These are phyloP conservation scores for Croton laevigatus DNA, from an alignment of 441 rosid genomes.

Conservation along the genomic window DNA sequence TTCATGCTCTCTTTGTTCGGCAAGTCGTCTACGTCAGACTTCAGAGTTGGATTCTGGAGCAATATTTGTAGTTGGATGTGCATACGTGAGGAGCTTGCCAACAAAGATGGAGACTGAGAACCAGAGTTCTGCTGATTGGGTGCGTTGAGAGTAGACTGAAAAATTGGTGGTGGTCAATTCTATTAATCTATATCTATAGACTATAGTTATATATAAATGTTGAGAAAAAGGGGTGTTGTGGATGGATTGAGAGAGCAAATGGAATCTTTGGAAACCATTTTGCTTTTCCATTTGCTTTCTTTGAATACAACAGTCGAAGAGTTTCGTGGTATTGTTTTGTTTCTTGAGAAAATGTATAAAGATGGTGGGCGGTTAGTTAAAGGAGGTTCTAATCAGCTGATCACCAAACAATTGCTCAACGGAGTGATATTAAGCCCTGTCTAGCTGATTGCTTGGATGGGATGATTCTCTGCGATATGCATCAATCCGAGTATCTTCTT, in stretches of 20 bases:
- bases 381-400: slow-evolving; percentile 42
- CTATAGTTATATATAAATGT: too few species aligned
- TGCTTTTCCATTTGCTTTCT: too few species aligned
- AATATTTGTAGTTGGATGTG: background rate
- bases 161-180: too few species aligned
- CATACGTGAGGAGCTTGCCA: too few species aligned
- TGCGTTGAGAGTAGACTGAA: background rate
- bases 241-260: slow-evolving; percentile 56
- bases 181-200: too few species aligned
- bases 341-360: slow-evolving; percentile 51
- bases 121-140: too few species aligned
- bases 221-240: slow-evolving; percentile 42
- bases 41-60: background rate
- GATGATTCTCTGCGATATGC: slow-evolving; percentile 60
- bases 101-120: too few species aligned
- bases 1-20: background rate
- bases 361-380: slow-evolving; percentile 53
- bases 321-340: slow-evolving; percentile 48
- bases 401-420: slow-evolving; percentile 46
- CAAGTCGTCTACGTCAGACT: background rate
- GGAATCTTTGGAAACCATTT: slow-evolving; percentile 44
- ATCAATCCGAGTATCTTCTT: slow-evolving; percentile 66
- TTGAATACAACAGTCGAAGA: slow-evolving; percentile 56
- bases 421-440: slow-evolving; percentile 65
- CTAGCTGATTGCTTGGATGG: slow-evolving; percentile 71